A percentile compares a stretch with the other conserved stretches of the same genome.
phyloP scores from a whole-genome alignment of 345 rosid species.

The Crucihimalaya himalaica region DNA sequence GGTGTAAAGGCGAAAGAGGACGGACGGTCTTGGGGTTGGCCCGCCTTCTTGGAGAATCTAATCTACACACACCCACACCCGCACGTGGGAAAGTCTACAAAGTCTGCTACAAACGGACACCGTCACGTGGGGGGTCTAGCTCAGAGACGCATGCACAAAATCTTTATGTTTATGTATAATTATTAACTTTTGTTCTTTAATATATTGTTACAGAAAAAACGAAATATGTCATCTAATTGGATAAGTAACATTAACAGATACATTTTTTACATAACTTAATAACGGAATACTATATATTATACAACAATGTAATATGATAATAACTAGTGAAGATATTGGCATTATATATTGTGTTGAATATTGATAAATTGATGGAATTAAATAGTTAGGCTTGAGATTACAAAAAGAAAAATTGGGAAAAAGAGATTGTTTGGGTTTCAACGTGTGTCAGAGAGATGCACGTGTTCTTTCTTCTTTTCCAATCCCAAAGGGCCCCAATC shows the following conservation, averaged over 20 bases:
- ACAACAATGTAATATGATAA: neutral
- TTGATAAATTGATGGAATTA: neutral
- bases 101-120: conserved; percentile 36
- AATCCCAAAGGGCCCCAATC: conserved; percentile 4
- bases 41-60: conserved; percentile 29
- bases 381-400: neutral
- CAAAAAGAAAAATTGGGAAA: neutral
- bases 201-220: neutral
- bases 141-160: conserved; percentile 14
- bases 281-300: neutral
- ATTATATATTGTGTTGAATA: neutral
- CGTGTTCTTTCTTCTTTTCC: conserved; percentile 37
- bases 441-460: conserved; percentile 39
- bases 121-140: conserved; percentile 32
- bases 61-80: neutral
- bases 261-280: neutral
- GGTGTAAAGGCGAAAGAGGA: conserved; percentile 18
- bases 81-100: conserved; percentile 38
- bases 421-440: conserved; percentile 31
- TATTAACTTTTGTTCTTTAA: too few species aligned
- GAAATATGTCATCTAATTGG: neutral
- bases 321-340: neutral
- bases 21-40: conserved; percentile 21
- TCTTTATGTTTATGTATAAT: neutral
- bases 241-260: neutral